Evolutionary conservation across 2,329 filamentous ascomycete genomes (phyloP).

Genomic region (Penicillium sp.): DNA sequence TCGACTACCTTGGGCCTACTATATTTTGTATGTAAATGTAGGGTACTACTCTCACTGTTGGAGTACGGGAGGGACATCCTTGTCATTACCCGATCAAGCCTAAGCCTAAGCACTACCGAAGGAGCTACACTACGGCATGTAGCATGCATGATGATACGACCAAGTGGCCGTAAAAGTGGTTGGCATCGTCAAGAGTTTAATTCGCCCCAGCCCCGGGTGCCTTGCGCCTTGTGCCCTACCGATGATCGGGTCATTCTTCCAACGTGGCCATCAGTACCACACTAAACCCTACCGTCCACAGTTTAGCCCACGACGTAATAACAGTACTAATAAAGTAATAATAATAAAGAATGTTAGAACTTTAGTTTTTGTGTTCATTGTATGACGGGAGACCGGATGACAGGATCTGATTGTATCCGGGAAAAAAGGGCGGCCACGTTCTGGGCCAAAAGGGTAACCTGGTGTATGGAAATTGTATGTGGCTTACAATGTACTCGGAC

Average conservation of each 20-base stretch:
- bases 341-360: no score
- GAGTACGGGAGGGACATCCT: not conserved
- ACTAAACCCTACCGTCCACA: conserved; percentile 1
- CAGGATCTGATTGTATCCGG: conserved; percentile 1
- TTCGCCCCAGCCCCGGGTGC: conserved; percentile 16
- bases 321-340: not conserved
- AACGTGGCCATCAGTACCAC: conserved; percentile 20
- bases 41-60: no score
- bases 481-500: not conserved
- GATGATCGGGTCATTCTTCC: conserved; percentile 13
- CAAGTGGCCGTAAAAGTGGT: conserved; percentile 3
- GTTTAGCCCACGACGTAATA: not conserved
- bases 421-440: not conserved
- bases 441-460: not conserved
- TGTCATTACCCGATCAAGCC: not conserved
- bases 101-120: not conserved
- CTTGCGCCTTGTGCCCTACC: conserved; percentile 12
- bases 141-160: not conserved
- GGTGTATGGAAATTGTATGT: conserved; percentile 3
- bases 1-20: not conserved
- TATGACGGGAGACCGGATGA: not conserved
- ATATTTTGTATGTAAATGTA: not conserved
- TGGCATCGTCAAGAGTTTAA: conserved; percentile 1
- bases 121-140: not conserved
- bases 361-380: no score